A percentile compares a stretch with the other conserved stretches of the same genome.
These are phyloP conservation scores for Chamaenerion angustifolium DNA, from an alignment of 345 rosid species.

Conservation along the genomic window DNA sequence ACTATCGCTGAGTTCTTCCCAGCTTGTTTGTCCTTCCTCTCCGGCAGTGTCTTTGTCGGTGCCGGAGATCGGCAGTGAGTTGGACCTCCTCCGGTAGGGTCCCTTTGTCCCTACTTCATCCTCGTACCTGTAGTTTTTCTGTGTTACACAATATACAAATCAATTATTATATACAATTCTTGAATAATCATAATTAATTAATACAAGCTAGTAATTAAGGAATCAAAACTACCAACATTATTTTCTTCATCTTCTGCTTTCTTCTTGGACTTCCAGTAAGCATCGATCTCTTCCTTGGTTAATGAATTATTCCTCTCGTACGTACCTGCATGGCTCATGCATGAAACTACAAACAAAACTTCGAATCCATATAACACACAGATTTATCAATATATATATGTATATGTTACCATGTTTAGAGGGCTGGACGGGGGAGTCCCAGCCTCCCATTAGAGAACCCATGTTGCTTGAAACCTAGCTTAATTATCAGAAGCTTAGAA, in stretches of 20 bases:
- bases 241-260: slow-evolving; percentile 46
- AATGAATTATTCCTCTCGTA: slow-evolving; percentile 45
- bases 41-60: slow-evolving; percentile 8
- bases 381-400: no score
- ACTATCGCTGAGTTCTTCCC: slow-evolving; percentile 13
- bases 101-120: no score
- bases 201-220: no score
- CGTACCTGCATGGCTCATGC: slow-evolving; percentile 19
- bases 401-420: slow-evolving; percentile 30
- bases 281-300: slow-evolving; percentile 61
- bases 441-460: slow-evolving; percentile 97
- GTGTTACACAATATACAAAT: not conserved
- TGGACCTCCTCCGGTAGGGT: slow-evolving; percentile 14
- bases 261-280: slow-evolving; percentile 53
- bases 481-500: no score
- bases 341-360: no score
- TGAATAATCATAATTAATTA: no score
- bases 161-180: no score
- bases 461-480: slow-evolving; percentile 14
- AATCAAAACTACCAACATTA: not conserved
- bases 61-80: slow-evolving; percentile 14
- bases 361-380: no score
- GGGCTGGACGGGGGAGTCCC: slow-evolving; percentile 58
- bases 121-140: no score
- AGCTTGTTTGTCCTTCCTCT: slow-evolving; percentile 5